phyloP scores from a whole-genome alignment of 768 basidiomycete species.

The Galerina marginata region DNA sequence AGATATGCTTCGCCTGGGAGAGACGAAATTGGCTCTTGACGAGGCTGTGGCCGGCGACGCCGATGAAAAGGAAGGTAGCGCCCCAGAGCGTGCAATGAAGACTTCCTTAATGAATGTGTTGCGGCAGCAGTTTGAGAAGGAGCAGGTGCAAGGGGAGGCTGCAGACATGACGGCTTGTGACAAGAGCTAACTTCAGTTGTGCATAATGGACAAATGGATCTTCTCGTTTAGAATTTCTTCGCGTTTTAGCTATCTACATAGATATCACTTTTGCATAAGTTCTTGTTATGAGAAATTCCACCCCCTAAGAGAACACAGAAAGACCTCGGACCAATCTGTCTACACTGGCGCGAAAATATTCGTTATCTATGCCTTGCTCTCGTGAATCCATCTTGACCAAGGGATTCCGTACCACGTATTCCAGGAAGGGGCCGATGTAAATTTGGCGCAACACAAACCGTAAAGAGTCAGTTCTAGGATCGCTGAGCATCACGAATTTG shows the following conservation, averaged over 20 bases:
- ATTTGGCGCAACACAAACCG: slow-evolving; percentile 85
- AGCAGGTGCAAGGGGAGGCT: slow-evolving; percentile 33
- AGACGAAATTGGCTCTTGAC: slow-evolving; percentile 90
- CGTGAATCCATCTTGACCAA: slow-evolving; percentile 82
- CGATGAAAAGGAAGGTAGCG: slow-evolving; percentile 68
- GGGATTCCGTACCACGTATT: slow-evolving; percentile 94
- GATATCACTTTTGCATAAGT: too few species aligned
- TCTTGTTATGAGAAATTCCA: too few species aligned
- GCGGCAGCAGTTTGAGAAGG: slow-evolving; percentile 78
- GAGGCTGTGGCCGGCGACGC: slow-evolving; percentile 90
- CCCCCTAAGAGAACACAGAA: slow-evolving; percentile 39
- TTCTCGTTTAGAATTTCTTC: too few species aligned
- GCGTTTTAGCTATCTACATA: too few species aligned
- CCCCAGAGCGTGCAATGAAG: slow-evolving; percentile 83
- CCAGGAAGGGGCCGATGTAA: slow-evolving; percentile 92
- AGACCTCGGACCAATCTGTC: slow-evolving; percentile 76
- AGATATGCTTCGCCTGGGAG: slow-evolving; percentile 89
- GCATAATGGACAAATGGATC: too few species aligned
- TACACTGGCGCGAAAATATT: slow-evolving; percentile 82
- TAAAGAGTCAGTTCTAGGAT: slow-evolving; percentile 83
- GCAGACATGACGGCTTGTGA: neutral
- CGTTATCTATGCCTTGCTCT: slow-evolving; percentile 89
- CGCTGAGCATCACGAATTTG: slow-evolving; percentile 94
- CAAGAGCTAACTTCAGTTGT: neutral
- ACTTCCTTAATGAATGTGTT: slow-evolving; percentile 85